Evolutionary conservation across 805 yeast species (phyloP), one percentile per base, ranked within the genome.

Genomic region (Starmerella sp.): DNA sequence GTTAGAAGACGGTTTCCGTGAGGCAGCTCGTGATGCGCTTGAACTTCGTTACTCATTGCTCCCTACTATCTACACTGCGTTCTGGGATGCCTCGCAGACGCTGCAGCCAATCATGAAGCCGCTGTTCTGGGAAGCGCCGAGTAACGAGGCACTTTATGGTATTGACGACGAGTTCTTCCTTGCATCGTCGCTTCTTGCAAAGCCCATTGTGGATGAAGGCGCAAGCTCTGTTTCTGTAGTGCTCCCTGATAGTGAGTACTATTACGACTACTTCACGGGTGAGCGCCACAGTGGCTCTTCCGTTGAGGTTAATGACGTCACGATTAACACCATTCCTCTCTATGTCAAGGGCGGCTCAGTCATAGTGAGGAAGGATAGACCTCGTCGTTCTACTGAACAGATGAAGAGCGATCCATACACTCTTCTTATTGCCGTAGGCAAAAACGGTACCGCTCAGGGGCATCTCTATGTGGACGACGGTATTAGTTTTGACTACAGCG

Each of bases 141-240:
- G 56, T 8, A 53, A 76, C 56, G 67, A 68, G 31, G 73, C 69
- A 0, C 66, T 78, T 0, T 85, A 77, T 64, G 75, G 69, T 2
- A 73, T 88, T 48, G 96, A 90, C 56, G 91, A 91, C 69, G 83
- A 88, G 67, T 91, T 91, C 68, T 86, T 80, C 65, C 58, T 91
- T 22, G 95, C 95, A 28, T 70, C 75, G 41, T 70, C 80, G 9
- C 65, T 91, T 14, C 65, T 91, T 56, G 86, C 86, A 1, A 86
- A 84, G 64, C 98, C 98, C 3, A 81, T 91, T 3, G 79, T 84
- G 1, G 77, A 76, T 1, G 79, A 80, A 58, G 78, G 73, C 1
- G 75, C 74, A 5, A 59, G 63, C 0, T 54, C 66, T 0, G 75
- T 76, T 0, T 65, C 66, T 1, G 65, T 83, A 6, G 75, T 74